Evolutionary conservation across 2,329 filamentous ascomycete genomes (phyloP), one percentile per base, ranked within the genome.

Genomic region (Fusarium begoniae): DNA sequence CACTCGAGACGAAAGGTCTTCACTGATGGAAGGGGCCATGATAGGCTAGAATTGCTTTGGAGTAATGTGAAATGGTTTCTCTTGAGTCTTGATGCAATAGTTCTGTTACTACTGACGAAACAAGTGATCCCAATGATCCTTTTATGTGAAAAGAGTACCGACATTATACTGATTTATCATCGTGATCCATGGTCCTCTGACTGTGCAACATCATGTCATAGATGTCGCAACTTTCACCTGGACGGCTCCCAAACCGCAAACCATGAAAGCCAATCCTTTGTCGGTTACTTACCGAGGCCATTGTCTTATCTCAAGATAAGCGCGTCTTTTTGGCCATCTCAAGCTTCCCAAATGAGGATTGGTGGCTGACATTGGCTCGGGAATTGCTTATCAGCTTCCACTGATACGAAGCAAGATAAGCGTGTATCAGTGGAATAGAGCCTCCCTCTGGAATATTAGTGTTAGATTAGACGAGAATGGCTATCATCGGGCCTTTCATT

Each of bases 141-240:
- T 45, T 26, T 20, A 45, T 26, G 14, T 20, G 18, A 2, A 9
- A 10, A 0, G 24, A 26, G 0, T 1, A 14, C 17, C 6, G 12
- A 14, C 2, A 44, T 24, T 1, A 18, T 17, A 18, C n/a, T 24
- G 6, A 12, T 44, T 18, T 18, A 24, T 24, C 6, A 24, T 45
- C 8, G 2, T 45, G 12, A 4, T 9, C 6, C 11, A 26, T 20
- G 24, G 12, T 4, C 17, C 12, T 14, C 8, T 10, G 8, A 45
- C 14, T 8, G 44, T 45, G 17, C 17, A 26, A 20, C 8, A 14
- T 13, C 43, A 45, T 6, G 24, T 9, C n/a, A 45, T 3, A 18
- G n/a, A 45, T 15, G 14, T 6, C 13, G 13, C 8, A 15, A 5
- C 14, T 43, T 17, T 9, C 24, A 9, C 8, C n/a, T 8, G 11